Evolutionary conservation across 495 filamentous ascomycete species (phyloP).

Genomic region (Terfezia boudieri): DNA sequence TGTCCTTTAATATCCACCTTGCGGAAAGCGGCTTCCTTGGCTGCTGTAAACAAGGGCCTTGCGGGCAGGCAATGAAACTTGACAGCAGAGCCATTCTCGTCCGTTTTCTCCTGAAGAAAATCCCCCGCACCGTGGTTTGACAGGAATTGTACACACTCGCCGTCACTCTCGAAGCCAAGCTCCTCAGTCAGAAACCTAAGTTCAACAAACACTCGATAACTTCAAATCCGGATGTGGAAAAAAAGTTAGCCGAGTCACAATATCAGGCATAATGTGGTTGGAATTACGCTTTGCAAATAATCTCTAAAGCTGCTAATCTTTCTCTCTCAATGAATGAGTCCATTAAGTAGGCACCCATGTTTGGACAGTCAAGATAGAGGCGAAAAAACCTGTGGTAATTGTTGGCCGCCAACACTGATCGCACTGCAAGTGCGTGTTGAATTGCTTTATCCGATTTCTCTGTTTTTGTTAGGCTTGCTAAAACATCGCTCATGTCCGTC

Average conservation of each 20-base stretch:
- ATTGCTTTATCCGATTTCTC: slow-evolving; percentile 70
- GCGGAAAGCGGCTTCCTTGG: slow-evolving; percentile 48
- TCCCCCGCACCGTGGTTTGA: slow-evolving; percentile 48
- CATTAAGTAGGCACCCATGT: slow-evolving; percentile 97
- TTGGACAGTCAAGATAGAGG: slow-evolving; percentile 78
- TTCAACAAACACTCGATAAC: slow-evolving; percentile 75
- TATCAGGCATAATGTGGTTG: neutral
- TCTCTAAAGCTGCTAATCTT: slow-evolving; percentile 67
- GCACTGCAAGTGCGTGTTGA: slow-evolving; percentile 76
- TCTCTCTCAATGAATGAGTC: slow-evolving; percentile 96
- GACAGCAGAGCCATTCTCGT: slow-evolving; percentile 30
- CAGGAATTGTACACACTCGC: slow-evolving; percentile 75
- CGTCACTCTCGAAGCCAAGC: slow-evolving; percentile 81
- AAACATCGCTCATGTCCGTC: slow-evolving; percentile 88
- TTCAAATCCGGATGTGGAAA: slow-evolving; percentile 18
- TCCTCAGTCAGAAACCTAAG: slow-evolving; percentile 87
- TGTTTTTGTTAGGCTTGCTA: slow-evolving; percentile 92
- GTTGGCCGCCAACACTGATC: slow-evolving; percentile 72
- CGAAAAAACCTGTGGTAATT: slow-evolving; percentile 97
- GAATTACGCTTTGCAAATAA: slow-evolving; percentile 85
- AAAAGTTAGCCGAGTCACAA: neutral
- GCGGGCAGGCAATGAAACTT: slow-evolving; percentile 57
- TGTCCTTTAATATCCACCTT: slow-evolving; percentile 94
- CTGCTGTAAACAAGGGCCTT: slow-evolving; percentile 44
- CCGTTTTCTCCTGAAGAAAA: slow-evolving; percentile 56